Percentiles rank a stretch among this genome's conserved stretches.
These are phyloP conservation scores for Sporothrix globosa DNA, from an alignment of 2,329 filamentous ascomycete genomes.

Conservation along the genomic window DNA sequence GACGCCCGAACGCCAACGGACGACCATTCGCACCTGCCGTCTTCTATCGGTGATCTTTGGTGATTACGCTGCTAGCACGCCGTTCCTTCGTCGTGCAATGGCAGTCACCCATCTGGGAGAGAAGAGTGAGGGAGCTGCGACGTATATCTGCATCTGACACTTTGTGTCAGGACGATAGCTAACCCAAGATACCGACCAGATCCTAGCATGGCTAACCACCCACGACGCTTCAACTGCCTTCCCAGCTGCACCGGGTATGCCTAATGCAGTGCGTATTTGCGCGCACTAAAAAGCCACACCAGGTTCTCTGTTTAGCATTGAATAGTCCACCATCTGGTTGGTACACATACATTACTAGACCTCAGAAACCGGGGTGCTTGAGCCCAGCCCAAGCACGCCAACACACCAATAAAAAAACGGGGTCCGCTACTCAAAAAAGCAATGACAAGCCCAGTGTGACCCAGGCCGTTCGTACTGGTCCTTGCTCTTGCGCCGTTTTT, in stretches of 20 bases:
- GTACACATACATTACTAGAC: too few species aligned
- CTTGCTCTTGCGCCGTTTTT: conserved; percentile 18
- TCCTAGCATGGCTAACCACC: conserved; percentile 5
- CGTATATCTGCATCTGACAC: background rate
- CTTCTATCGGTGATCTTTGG: background rate
- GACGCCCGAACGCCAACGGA: background rate
- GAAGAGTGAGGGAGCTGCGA: background rate
- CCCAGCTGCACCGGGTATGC: conserved; percentile 24
- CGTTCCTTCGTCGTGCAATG: background rate
- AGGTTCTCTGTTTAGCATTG: conserved; percentile 9
- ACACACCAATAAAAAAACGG: conserved; percentile 3
- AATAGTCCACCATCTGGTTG: background rate
- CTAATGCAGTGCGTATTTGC: conserved; percentile 30
- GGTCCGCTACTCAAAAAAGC: conserved; percentile 15
- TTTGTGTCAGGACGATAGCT: background rate
- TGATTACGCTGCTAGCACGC: background rate
- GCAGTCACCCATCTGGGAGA: background rate
- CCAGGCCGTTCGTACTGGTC: conserved; percentile 4
- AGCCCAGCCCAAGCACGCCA: background rate
- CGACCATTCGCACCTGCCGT: conserved; percentile 24
- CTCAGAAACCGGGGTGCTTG: conserved; percentile 20
- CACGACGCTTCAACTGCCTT: background rate
- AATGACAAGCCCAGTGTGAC: background rate
- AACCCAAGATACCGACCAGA: conserved; percentile 9
- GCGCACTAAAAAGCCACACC: conserved; percentile 23